A percentile compares a stretch with the other conserved stretches of the same genome.
These are phyloP conservation scores for Persicaria maculosa DNA, from an alignment of 148 eudicot genomes.

Conservation along the genomic window DNA sequence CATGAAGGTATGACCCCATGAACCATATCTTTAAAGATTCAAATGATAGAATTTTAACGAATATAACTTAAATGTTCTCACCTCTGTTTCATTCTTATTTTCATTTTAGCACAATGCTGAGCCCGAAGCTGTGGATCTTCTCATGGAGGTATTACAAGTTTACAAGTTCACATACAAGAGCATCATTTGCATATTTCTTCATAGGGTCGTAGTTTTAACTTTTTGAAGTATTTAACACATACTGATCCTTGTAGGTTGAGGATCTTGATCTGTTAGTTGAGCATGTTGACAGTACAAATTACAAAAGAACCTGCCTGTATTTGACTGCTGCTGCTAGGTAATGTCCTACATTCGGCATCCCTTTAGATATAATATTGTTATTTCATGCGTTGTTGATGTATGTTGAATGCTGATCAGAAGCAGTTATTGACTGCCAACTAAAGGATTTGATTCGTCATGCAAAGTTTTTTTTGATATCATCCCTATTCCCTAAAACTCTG, in stretches of 20 bases:
- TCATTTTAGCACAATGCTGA: constrained; percentile 87
- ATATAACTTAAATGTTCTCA: not conserved
- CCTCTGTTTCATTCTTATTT: not conserved
- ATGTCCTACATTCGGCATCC: constrained; percentile 2
- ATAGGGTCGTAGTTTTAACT: not conserved
- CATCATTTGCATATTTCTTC: not conserved
- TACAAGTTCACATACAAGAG: not conserved
- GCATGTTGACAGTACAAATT: constrained; percentile 64
- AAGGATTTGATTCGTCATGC: not conserved
- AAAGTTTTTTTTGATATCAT: not conserved
- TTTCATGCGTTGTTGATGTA: not conserved
- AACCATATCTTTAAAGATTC: not conserved
- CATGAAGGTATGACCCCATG: constrained; percentile 72
- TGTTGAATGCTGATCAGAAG: not conserved
- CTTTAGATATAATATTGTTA: not conserved
- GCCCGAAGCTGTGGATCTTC: constrained; percentile 92
- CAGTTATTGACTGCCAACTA: not conserved
- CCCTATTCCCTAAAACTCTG: too few species aligned
- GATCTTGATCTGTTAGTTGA: constrained; percentile 63
- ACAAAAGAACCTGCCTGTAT: constrained; percentile 67
- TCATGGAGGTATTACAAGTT: constrained; percentile 52
- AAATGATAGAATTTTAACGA: not conserved
- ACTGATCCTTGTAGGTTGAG: constrained; percentile 34
- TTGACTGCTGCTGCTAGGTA: constrained; percentile 76
- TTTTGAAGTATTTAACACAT: not conserved